These are phyloP conservation scores for Russula sp. DNA, from an alignment of 768 basidiomycete species.

Conservation along the genomic window DNA sequence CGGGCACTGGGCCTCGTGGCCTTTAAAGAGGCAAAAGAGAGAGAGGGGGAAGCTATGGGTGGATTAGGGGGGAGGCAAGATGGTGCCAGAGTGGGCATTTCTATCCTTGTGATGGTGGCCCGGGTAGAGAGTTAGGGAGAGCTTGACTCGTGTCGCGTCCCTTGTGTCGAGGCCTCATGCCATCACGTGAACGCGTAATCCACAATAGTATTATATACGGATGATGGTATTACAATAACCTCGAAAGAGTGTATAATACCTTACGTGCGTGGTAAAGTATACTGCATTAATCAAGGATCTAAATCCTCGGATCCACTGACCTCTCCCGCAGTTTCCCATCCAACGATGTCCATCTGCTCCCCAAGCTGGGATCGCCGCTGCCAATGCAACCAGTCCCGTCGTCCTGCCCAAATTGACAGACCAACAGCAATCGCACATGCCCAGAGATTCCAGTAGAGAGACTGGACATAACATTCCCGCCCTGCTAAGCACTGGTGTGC, in stretches of 20 bases:
- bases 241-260: too few relatives aligned
- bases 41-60: neutral
- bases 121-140: too few relatives aligned
- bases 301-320: conserved; percentile 5
- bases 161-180: neutral
- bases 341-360: neutral
- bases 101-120: neutral
- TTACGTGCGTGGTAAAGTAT: neutral
- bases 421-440: conserved; percentile 26
- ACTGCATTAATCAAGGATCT: neutral
- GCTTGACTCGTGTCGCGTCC: neutral
- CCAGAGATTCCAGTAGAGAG: conserved; percentile 24
- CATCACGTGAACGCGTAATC: conserved; percentile 7
- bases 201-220: too few relatives aligned
- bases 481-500: conserved; percentile 25
- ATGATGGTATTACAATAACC: too few relatives aligned
- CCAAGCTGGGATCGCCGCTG: neutral
- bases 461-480: conserved; percentile 26
- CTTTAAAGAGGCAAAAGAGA: conserved; percentile 1
- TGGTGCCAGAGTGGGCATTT: conserved; percentile 15
- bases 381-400: conserved; percentile 24
- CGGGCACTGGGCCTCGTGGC: neutral
- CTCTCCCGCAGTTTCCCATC: conserved; percentile 18
- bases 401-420: conserved; percentile 26
- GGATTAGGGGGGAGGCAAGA: conserved; percentile 9